Conservation (phyloP, 768 basidiomycete genomes). For the Tylopilus cervinicoccineus region DNA sequence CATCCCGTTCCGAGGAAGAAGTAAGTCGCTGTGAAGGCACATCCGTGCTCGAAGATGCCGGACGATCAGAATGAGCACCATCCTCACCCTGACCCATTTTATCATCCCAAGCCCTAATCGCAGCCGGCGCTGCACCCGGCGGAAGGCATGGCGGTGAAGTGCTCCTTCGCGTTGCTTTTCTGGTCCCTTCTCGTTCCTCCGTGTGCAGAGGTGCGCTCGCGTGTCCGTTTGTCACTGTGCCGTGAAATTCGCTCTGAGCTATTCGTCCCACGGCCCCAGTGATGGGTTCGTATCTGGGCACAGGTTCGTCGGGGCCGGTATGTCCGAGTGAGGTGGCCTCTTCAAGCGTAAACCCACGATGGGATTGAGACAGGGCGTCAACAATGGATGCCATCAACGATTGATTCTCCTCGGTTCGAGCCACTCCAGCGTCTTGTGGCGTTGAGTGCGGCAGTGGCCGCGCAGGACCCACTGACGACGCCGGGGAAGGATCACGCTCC, state of each 20-base stretch:
- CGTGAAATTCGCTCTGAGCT: slow-evolving; percentile 18
- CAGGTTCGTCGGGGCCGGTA: slow-evolving; percentile 30
- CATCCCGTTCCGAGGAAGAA: slow-evolving; percentile 30
- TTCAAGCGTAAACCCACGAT: slow-evolving; percentile 24
- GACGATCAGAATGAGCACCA: slow-evolving; percentile 29
- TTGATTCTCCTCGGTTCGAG: slow-evolving; percentile 21
- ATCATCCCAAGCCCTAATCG: slow-evolving; percentile 35
- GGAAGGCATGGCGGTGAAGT: slow-evolving; percentile 40
- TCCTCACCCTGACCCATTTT: slow-evolving; percentile 32
- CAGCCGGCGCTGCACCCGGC: slow-evolving; percentile 39
- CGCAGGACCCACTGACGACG: not conserved
- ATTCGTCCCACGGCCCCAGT: not conserved
- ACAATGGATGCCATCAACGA: slow-evolving; percentile 39
- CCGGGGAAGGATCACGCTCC: slow-evolving; percentile 29
- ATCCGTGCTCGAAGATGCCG: slow-evolving; percentile 30
- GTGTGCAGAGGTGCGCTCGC: slow-evolving; percentile 2
- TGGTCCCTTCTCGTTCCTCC: slow-evolving; percentile 14
- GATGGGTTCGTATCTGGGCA: slow-evolving; percentile 35
- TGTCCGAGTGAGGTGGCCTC: slow-evolving; percentile 20
- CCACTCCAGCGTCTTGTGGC: slow-evolving; percentile 5
- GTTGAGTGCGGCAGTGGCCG: slow-evolving; percentile 6
- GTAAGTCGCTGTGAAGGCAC: slow-evolving; percentile 32
- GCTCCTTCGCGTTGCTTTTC: slow-evolving; percentile 28
- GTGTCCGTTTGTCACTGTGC: slow-evolving; percentile 15
- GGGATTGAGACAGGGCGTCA: slow-evolving; percentile 31